These are phyloP conservation scores for Colletotrichum agaves DNA, from an alignment of 2,329 filamentous ascomycete species.

Conservation along the genomic window DNA sequence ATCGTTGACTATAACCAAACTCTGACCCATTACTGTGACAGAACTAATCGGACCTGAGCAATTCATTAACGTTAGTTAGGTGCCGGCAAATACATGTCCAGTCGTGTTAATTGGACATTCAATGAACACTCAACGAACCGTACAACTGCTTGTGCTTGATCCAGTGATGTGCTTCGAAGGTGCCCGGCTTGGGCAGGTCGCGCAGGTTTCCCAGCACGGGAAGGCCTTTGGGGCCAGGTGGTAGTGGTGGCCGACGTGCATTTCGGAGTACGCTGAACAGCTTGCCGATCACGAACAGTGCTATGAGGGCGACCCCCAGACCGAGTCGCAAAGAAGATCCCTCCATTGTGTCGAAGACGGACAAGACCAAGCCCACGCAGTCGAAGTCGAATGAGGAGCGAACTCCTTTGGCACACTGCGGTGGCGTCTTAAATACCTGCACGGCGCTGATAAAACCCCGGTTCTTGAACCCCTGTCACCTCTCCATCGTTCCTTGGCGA, in stretches of 20 bases:
- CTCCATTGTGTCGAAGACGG: background rate
- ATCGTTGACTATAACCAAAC: slow-evolving; percentile 54
- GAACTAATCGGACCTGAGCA: slow-evolving; percentile 43
- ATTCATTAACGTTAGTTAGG: background rate
- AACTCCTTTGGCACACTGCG: background rate
- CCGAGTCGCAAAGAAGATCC: background rate
- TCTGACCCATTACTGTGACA: slow-evolving; percentile 52
- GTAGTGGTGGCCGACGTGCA: slow-evolving; percentile 26
- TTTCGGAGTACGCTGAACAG: background rate
- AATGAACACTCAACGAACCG: slow-evolving; percentile 25
- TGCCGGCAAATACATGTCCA: no score
- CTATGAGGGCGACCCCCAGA: background rate
- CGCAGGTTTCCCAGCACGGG: slow-evolving; percentile 58
- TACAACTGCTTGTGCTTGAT: slow-evolving; percentile 48
- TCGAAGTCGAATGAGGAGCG: background rate
- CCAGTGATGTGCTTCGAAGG: slow-evolving; percentile 49
- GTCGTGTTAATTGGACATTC: background rate
- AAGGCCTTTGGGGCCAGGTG: slow-evolving; percentile 46
- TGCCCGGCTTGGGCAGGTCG: slow-evolving; percentile 53
- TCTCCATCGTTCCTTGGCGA: background rate
- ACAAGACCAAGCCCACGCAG: background rate
- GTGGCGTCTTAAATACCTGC: background rate
- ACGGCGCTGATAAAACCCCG: background rate
- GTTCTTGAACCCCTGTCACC: background rate
- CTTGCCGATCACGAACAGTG: background rate